Percentiles rank a stretch among this genome's conserved stretches.
Conservation (phyloP, 2,329 filamentous ascomycete genomes). For the Diaporthe sp. region DNA sequence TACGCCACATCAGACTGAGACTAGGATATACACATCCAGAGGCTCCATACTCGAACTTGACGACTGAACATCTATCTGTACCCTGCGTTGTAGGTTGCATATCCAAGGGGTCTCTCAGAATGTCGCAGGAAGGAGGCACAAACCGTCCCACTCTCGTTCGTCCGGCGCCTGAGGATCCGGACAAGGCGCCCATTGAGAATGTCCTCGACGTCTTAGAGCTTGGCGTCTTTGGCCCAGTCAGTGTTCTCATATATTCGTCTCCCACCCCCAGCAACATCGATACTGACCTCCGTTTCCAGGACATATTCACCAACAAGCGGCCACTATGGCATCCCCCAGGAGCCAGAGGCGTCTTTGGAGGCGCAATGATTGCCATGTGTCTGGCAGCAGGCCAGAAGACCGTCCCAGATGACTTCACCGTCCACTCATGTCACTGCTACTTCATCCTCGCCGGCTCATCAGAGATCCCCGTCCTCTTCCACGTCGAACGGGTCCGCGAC, state of each 20-base stretch:
- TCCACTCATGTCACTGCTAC: slow-evolving; percentile 99
- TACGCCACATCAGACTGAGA: not conserved
- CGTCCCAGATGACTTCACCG: slow-evolving; percentile 82
- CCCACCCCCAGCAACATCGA: not conserved
- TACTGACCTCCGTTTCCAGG: slow-evolving; percentile 59
- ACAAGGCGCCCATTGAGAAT: slow-evolving; percentile 88
- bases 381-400: slow-evolving; percentile 91
- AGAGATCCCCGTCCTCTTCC: slow-evolving; percentile 90
- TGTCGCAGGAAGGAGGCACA: slow-evolving; percentile 35
- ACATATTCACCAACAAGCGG: slow-evolving; percentile 90
- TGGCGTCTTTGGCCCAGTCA: slow-evolving; percentile 79
- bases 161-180: slow-evolving; percentile 79
- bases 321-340: slow-evolving; percentile 93
- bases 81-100: not conserved
- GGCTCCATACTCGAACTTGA: not conserved
- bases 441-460: slow-evolving; percentile 93
- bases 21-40: not conserved
- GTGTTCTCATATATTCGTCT: slow-evolving; percentile 46
- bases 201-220: slow-evolving; percentile 88
- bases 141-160: slow-evolving; percentile 74
- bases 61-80: not conserved
- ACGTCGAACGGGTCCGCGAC: slow-evolving; percentile 93
- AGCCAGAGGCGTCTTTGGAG: slow-evolving; percentile 93
- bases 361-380: slow-evolving; percentile 92
- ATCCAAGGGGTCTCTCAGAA: not conserved